These are phyloP conservation scores for Metschnikowia cubensis DNA, from an alignment of 805 yeast genomes.

Conservation along the genomic window DNA sequence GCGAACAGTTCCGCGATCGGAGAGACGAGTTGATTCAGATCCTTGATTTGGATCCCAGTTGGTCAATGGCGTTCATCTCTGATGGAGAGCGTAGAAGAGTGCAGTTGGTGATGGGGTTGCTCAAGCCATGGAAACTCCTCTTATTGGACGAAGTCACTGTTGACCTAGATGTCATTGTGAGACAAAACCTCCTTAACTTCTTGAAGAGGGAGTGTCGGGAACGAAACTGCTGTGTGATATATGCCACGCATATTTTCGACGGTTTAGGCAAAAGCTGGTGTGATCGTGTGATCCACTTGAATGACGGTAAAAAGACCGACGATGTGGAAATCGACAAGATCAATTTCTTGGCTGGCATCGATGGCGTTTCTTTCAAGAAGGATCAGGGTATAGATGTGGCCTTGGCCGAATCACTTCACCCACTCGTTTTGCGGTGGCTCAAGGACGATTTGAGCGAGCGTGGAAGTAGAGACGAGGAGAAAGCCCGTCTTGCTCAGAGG, in stretches of 20 bases:
- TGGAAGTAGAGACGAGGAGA: conserved; percentile 51
- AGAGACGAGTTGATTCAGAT: conserved; percentile 71
- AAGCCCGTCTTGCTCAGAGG: conserved; percentile 37
- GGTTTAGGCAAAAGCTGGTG: conserved; percentile 87
- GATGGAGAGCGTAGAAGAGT: conserved; percentile 96
- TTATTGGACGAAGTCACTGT: conserved; percentile 96
- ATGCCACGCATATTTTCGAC: conserved; percentile 96
- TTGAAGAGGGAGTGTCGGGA: conserved; percentile 66
- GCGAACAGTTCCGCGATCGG: conserved; percentile 59
- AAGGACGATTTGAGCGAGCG: conserved; percentile 47
- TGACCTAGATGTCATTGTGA: conserved; percentile 88
- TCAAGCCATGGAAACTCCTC: conserved; percentile 84
- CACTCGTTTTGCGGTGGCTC: conserved; percentile 70
- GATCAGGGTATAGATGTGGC: conserved; percentile 31
- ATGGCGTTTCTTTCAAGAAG: conserved; percentile 21
- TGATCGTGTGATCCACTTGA: conserved; percentile 72
- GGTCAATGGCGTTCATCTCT: conserved; percentile 90
- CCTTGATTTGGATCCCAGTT: conserved; percentile 77
- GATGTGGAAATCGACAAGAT: conserved; percentile 31
- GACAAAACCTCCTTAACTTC: conserved; percentile 69
- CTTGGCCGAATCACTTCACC: conserved; percentile 57
- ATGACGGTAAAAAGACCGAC: conserved; percentile 53
- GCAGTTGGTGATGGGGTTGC: conserved; percentile 87
- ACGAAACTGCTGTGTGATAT: conserved; percentile 74
- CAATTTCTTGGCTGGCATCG: conserved; percentile 27